A percentile compares a stretch with the other conserved stretches of the same genome.
These are phyloP conservation scores for Epicoccum nigrum DNA, from an alignment of 2,329 filamentous ascomycete species.

Conservation along the genomic window DNA sequence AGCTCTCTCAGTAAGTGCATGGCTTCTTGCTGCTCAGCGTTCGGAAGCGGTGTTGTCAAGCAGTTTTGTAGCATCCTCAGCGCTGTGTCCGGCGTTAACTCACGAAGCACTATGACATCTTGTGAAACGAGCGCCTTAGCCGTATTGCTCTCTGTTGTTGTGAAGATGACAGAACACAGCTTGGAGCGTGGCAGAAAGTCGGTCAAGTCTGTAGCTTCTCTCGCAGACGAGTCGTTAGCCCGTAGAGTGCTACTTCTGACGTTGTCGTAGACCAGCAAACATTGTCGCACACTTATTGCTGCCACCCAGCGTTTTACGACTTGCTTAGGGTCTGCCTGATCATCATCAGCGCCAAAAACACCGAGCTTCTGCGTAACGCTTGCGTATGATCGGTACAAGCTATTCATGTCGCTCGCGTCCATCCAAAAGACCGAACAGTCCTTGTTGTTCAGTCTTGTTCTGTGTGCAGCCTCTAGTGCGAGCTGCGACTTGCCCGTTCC, in stretches of 20 bases:
- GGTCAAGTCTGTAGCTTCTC: constrained; percentile 20
- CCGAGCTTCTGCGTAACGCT: constrained; percentile 34
- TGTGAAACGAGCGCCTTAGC: constrained; percentile 20
- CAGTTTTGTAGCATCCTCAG: too few species aligned
- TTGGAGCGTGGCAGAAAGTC: constrained; percentile 23
- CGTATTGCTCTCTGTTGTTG: constrained; percentile 21
- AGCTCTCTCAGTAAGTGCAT: constrained; percentile 23
- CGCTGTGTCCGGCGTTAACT: constrained; percentile 23
- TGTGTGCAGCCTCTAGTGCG: constrained; percentile 50
- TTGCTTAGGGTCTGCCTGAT: constrained; percentile 25
- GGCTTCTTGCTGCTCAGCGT: constrained; percentile 11
- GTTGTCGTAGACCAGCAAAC: constrained; percentile 26
- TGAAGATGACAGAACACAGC: constrained; percentile 24
- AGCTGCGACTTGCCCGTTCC: constrained; percentile 33
- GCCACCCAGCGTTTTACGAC: constrained; percentile 23
- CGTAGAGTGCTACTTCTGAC: constrained; percentile 30
- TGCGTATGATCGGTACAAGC: constrained; percentile 47
- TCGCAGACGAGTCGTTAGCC: not conserved
- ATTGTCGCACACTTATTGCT: constrained; percentile 1
- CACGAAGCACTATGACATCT: constrained; percentile 21
- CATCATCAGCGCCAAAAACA: constrained; percentile 27
- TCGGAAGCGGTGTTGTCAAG: constrained; percentile 11
- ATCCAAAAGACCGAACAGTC: constrained; percentile 55
- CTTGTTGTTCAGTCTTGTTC: constrained; percentile 41
- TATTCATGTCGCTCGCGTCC: constrained; percentile 47